Evolutionary conservation across 2,329 filamentous ascomycete species (phyloP).

Genomic region (Aureobasidium sp.): DNA sequence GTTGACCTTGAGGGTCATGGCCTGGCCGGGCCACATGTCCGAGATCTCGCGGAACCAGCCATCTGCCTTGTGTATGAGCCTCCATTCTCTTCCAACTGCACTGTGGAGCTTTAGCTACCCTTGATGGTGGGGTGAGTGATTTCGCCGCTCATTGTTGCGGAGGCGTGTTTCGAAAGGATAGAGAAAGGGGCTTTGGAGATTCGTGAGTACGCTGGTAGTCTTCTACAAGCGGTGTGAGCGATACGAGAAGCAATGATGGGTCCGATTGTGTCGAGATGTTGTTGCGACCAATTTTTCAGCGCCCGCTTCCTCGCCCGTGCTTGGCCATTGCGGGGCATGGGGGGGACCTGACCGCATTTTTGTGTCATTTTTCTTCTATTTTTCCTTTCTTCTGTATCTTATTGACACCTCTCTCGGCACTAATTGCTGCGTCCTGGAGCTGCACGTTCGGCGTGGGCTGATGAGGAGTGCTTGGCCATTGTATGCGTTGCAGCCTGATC

Average conservation of each 20-base stretch:
- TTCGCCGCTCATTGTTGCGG: constrained; percentile 51
- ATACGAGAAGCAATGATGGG: constrained; percentile 9
- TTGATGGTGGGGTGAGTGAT: constrained; percentile 70
- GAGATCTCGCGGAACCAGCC: constrained; percentile 99
- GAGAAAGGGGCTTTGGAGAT: not conserved
- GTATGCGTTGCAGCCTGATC: not conserved
- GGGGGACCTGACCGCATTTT: not conserved
- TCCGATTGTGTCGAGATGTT: not conserved
- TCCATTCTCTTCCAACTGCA: constrained; percentile 12
- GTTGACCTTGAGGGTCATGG: constrained; percentile 97
- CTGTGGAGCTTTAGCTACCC: constrained; percentile 39
- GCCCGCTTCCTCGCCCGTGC: not conserved
- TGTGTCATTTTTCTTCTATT: not conserved
- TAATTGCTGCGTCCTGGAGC: not conserved
- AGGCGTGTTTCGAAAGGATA: not conserved
- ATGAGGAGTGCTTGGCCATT: not conserved
- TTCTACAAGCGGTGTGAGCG: not conserved
- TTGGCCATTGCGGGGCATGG: constrained; percentile 4
- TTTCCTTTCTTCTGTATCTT: too few species aligned
- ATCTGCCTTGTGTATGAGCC: constrained; percentile 50
- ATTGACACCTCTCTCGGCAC: not conserved
- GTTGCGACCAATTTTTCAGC: constrained; percentile 1
- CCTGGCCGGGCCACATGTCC: constrained; percentile 98
- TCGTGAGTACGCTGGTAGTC: not conserved
- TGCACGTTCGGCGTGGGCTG: not conserved